These are phyloP conservation scores for Leucocoprinus birnbaumii DNA, from an alignment of 768 basidiomycete genomes.

Conservation along the genomic window DNA sequence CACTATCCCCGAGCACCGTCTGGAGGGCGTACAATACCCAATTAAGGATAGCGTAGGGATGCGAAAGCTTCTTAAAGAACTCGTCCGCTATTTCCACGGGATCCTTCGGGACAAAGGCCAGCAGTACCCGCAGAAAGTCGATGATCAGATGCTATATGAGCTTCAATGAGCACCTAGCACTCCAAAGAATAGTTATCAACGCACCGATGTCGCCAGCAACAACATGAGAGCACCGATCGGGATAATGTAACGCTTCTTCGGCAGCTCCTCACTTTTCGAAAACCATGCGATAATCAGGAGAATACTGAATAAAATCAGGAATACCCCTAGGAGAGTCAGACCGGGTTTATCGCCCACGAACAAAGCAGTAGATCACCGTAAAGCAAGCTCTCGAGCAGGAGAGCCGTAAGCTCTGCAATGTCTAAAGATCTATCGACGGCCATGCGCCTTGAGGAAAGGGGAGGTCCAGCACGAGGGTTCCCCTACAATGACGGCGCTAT, in stretches of 20 bases:
- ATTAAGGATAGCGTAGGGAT: constrained; percentile 6
- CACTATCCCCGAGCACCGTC: constrained; percentile 6
- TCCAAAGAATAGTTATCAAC: not conserved
- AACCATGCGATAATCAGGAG: not conserved
- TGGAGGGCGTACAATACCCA: constrained; percentile 7
- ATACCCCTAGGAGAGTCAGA: not conserved
- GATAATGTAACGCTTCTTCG: constrained; percentile 1
- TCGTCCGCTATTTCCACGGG: not conserved
- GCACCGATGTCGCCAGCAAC: constrained; percentile 2
- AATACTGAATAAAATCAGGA: constrained; percentile 4
- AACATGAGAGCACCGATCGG: constrained; percentile 5
- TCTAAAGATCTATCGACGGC: not conserved
- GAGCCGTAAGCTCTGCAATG: constrained; percentile 3
- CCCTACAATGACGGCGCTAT: too few relatives aligned
- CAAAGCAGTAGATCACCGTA: not conserved
- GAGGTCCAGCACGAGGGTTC: too few relatives aligned
- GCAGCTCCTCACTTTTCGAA: not conserved
- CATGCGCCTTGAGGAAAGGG: too few relatives aligned
- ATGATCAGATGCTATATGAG: constrained; percentile 2
- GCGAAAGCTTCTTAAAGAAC: constrained; percentile 4
- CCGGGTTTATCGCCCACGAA: not conserved
- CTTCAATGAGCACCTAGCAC: not conserved
- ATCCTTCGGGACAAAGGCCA: not conserved
- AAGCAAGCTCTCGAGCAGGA: constrained; percentile 6
- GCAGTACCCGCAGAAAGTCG: constrained; percentile 7